These are phyloP conservation scores for Pyrenochaeta sp. DNA, from an alignment of 2,329 filamentous ascomycete species.

Conservation along the genomic window DNA sequence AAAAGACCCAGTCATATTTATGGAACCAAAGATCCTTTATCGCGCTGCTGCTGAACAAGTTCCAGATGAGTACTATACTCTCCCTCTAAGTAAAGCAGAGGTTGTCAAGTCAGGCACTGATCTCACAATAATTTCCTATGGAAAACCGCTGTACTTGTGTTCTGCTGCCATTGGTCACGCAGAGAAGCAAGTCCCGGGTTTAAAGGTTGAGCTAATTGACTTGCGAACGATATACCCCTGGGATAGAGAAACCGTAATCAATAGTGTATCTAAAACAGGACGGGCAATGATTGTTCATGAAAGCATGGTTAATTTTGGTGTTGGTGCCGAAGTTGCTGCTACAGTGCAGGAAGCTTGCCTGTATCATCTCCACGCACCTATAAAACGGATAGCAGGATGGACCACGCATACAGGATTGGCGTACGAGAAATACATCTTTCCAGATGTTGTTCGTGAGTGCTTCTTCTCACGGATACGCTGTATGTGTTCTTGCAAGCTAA, in stretches of 20 bases:
- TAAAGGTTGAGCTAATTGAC: constrained; percentile 87
- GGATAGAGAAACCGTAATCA: constrained; percentile 81
- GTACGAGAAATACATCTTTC: constrained; percentile 75
- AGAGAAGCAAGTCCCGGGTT: constrained; percentile 75
- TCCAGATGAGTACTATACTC: constrained; percentile 76
- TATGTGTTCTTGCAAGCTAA: too few relatives aligned
- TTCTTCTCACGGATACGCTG: too few relatives aligned
- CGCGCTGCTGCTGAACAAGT: constrained; percentile 92
- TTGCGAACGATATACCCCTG: constrained; percentile 89
- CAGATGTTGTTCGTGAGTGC: constrained; percentile 88
- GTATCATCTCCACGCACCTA: constrained; percentile 81
- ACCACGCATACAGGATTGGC: constrained; percentile 81
- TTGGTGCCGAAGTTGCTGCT: constrained; percentile 88
- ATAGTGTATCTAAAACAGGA: constrained; percentile 87
- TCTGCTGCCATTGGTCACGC: constrained; percentile 77
- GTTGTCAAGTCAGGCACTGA: constrained; percentile 80
- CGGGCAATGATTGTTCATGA: constrained; percentile 89
- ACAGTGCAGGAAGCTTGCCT: constrained; percentile 90
- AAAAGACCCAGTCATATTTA: constrained; percentile 88
- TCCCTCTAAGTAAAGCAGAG: constrained; percentile 87
- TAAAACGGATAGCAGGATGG: constrained; percentile 87
- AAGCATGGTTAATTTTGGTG: constrained; percentile 86
- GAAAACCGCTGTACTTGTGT: constrained; percentile 87
- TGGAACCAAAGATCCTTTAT: constrained; percentile 95
- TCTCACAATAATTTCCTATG: constrained; percentile 86